phyloP scores from a whole-genome alignment of 306 rosid species.

The Lathyrus oleraceus region DNA sequence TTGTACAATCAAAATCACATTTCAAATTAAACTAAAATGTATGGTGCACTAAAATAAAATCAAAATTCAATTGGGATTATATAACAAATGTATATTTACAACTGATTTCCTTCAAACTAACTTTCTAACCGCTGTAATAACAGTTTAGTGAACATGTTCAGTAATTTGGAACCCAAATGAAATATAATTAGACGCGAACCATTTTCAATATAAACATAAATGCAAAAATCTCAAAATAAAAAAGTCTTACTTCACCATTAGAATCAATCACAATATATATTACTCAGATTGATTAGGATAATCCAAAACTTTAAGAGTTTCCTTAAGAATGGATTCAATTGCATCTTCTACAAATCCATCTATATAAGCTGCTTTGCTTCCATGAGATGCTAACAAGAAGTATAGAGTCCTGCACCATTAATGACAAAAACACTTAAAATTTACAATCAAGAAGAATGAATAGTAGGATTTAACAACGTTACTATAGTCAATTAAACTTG shows the following conservation, averaged over 20 bases:
- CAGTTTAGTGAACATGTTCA: no score
- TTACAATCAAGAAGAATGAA: slow-evolving; percentile 72
- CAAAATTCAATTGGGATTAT: no score
- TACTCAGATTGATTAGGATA: slow-evolving; percentile 82
- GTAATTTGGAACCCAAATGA: no score
- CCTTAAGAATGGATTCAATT: slow-evolving; percentile 76
- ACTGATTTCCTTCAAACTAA: no score
- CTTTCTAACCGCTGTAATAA: no score
- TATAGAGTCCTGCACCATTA: slow-evolving; percentile 73
- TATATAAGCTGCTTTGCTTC: slow-evolving; percentile 62
- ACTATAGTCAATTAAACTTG: slow-evolving; percentile 85
- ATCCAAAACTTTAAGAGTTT: slow-evolving; percentile 85
- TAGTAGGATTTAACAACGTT: slow-evolving; percentile 75
- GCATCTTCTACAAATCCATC: slow-evolving; percentile 87
- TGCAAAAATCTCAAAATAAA: no score
- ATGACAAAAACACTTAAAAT: slow-evolving; percentile 92
- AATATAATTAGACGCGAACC: no score
- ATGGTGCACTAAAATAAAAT: no score
- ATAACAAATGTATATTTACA: no score
- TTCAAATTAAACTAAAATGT: no score
- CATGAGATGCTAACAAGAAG: slow-evolving; percentile 86
- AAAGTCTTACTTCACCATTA: slow-evolving; percentile 73
- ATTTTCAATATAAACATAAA: no score
- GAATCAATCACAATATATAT: slow-evolving; percentile 49
- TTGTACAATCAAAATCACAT: no score